These are phyloP conservation scores for Aspergillus coremiiformis DNA, from an alignment of 495 filamentous ascomycete genomes.

Conservation along the genomic window DNA sequence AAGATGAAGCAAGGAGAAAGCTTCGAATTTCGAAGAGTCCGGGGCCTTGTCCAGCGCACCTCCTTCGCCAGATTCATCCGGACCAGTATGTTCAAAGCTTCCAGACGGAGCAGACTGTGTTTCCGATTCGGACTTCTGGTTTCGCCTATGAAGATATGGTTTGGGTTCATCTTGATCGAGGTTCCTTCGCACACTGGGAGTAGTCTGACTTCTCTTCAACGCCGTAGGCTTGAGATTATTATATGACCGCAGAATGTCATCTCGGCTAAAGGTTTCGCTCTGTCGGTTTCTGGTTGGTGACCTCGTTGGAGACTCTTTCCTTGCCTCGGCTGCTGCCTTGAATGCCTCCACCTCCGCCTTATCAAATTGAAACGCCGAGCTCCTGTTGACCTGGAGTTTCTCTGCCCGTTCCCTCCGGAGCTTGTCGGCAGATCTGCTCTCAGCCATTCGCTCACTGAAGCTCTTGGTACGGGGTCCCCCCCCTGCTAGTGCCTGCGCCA, in stretches of 20 bases:
- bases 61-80: slow-evolving; percentile 9
- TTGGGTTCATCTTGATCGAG: slow-evolving; percentile 11
- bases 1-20: slow-evolving; percentile 79
- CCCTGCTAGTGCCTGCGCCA: slow-evolving; percentile 23
- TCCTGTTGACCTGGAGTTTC: slow-evolving; percentile 53
- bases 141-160: slow-evolving; percentile 19
- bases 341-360: slow-evolving; percentile 58
- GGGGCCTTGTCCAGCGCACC: slow-evolving; percentile 16
- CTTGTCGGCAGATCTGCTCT: slow-evolving; percentile 47
- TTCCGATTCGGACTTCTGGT: slow-evolving; percentile 26
- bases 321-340: slow-evolving; percentile 46
- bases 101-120: slow-evolving; percentile 13
- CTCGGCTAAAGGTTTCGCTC: slow-evolving; percentile 49
- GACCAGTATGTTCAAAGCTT: slow-evolving; percentile 8
- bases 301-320: slow-evolving; percentile 18
- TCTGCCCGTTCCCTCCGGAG: slow-evolving; percentile 44
- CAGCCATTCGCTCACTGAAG: slow-evolving; percentile 82
- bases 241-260: slow-evolving; percentile 52
- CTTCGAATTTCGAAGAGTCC: slow-evolving; percentile 59
- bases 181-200: slow-evolving; percentile 33
- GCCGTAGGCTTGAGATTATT: slow-evolving; percentile 20
- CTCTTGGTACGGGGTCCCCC: slow-evolving; percentile 49
- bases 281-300: slow-evolving; percentile 42
- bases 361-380: slow-evolving; percentile 63
- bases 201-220: slow-evolving; percentile 47